Base-by-base conservation (phyloP, 164 flowering plant genomes). In the Tinospora cordifolia region DNA sequence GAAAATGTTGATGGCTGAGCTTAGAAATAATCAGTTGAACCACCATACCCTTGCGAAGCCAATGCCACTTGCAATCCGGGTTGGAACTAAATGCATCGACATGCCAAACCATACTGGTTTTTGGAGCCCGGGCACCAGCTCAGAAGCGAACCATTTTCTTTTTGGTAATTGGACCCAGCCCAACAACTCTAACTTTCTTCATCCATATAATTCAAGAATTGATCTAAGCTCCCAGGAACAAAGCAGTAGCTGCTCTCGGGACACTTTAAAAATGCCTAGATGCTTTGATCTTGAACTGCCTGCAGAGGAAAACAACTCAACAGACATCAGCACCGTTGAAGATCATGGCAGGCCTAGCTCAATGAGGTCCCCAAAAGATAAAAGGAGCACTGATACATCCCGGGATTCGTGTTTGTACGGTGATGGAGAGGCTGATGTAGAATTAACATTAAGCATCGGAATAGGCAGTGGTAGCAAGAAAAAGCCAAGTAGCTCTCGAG, bases 401-500 rank as follows among this genome's bases (percentile, higher is more conserved):
- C 57, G 26, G 13, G 57, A 67, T 27, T 63, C 67, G 36, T 26
- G 11, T 66, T 30, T 46, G 41, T 26, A 51, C 19, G 46, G 22
- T 9, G 80, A 77, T 21, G 80, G 69, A 51, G 88, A 78, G 27
- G 47, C 73, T 15, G 86, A 87, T 6, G 75, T 89, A 15, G 95
- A 89, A 72, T 79, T 89, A 67, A 85, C 89, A 46, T 75, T 87
- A 36, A 85, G 91, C 75, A 81, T 85, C 65, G 89, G 91, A 69
- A 75, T 76, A 39, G 71, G 82, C 72, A 62, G 59, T 41, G 69
- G 59, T 41, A 69, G 69, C 47, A 83, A 68, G 67, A 82, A 72
- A 74, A 79, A 66, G 71, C 27, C 62, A 6, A 75, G 72, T 46
- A 71, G 58, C 21, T 58, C 46, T 24, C 65, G 64, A 24, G 66